A percentile compares a stretch with the other conserved stretches of the same genome.
Evolutionary conservation across 176 grass and related monocot genomes (phyloP).

Genomic region (Triticum timopheevii): DNA sequence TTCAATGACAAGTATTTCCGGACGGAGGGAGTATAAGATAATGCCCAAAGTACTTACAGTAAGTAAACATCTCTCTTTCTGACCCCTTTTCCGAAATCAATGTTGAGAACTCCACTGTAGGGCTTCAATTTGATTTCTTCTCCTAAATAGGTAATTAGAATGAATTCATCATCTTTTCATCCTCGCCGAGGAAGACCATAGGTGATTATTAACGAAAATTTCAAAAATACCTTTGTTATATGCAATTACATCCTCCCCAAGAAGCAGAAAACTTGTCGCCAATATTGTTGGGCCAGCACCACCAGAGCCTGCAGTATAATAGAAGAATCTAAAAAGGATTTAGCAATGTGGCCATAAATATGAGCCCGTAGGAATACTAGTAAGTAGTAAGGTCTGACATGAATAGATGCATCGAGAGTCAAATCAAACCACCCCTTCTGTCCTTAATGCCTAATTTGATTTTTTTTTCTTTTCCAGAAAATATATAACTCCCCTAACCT

Average conservation of each 20-base stretch:
- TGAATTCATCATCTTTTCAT: not conserved
- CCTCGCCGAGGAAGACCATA: not conserved
- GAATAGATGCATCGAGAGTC: not conserved
- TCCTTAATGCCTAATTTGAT: not conserved
- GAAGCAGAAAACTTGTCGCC: conserved; percentile 86
- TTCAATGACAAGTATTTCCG: no score
- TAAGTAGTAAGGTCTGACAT: not conserved
- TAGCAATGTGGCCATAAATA: conserved; percentile 36
- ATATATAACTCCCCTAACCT: conserved; percentile 65
- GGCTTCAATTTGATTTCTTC: conserved; percentile 87
- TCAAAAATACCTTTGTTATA: conserved; percentile 76
- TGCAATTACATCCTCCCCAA: conserved; percentile 94
- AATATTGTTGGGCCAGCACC: conserved; percentile 91
- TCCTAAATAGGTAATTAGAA: conserved; percentile 53
- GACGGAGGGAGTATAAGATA: no score
- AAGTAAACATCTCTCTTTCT: conserved; percentile 89
- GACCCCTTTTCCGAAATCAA: conserved; percentile 94
- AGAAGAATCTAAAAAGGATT: conserved; percentile 89
- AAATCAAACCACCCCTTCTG: not conserved
- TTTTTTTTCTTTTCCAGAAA: not conserved
- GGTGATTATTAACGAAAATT: not conserved
- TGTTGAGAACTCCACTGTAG: conserved; percentile 78
- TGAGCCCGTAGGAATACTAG: not conserved
- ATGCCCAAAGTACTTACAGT: conserved; percentile 54
- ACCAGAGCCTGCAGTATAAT: conserved; percentile 94